phyloP scores from a whole-genome alignment of 1,284 basidiomycete genomes.

The Inonotus hispidus region DNA sequence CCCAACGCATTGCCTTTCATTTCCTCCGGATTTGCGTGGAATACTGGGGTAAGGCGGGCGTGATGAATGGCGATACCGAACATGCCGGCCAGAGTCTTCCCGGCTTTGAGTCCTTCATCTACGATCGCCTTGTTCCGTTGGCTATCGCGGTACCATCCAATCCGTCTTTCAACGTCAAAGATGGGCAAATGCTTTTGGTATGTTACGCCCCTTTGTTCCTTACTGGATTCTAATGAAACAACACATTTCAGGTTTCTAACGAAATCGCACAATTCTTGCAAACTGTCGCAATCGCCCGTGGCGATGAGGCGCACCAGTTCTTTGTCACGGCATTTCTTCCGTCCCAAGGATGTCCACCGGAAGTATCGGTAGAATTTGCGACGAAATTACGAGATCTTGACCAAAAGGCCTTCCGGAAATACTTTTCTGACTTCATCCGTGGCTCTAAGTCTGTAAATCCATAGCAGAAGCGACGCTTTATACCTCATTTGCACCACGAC shows the following conservation, averaged over 20 bases:
- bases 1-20: constrained; percentile 77
- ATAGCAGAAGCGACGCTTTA: neutral
- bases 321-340: constrained; percentile 81
- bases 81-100: constrained; percentile 52
- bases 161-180: constrained; percentile 81
- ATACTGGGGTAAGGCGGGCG: constrained; percentile 65
- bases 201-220: constrained; percentile 26
- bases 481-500: neutral
- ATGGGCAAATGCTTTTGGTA: constrained; percentile 81
- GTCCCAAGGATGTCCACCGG: constrained; percentile 80
- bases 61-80: constrained; percentile 34
- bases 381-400: constrained; percentile 76
- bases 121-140: constrained; percentile 80
- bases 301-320: constrained; percentile 81
- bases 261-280: constrained; percentile 88
- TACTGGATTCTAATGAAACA: neutral
- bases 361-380: constrained; percentile 76
- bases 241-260: constrained; percentile 63
- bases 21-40: constrained; percentile 77
- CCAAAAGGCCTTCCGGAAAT: constrained; percentile 81
- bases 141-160: constrained; percentile 81
- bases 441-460: constrained; percentile 35
- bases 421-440: constrained; percentile 81
- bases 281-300: constrained; percentile 71
- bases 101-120: constrained; percentile 92